Base-by-base conservation (phyloP, 495 filamentous ascomycete genomes). In the Parachaetomium inaequale region DNA sequence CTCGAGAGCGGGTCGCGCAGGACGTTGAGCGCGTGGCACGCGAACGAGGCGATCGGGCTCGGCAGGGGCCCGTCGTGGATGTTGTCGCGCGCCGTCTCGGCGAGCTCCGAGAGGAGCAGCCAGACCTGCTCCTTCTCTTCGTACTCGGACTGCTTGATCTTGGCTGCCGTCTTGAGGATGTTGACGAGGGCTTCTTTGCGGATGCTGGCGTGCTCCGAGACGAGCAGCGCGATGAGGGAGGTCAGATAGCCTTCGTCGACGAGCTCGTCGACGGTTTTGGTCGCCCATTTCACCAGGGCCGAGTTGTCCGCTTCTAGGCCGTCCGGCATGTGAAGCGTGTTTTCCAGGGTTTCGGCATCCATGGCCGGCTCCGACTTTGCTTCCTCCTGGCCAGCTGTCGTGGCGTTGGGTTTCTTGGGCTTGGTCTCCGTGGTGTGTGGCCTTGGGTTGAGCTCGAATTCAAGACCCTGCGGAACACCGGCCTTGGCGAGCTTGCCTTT, bases 1-100 rank as follows among this genome's bases (percentile, higher is more conserved):
- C 85, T 85, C 67, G 96, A 90, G 46, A 89, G 77, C 10, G 94
- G 93, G 62, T 93, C 86, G 2, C 77, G 79, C 26, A 95, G 75
- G 21, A 96, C 84, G 2, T 80, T 70, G 10, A 92, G 75, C 17
- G 85, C 85, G 59, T 83, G 83, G 38, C 87, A 82, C 23, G 92
- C 86, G 66, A 95, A 94, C 45, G 88, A 82, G 7, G 86, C 82
- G 4, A 88, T 81, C 8, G 91, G 81, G 72, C 87, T 89, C 2
- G 91, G 88, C 10, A 96, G 73, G 4, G 90, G 85, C 8, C 74
- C 69, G 3, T 78, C 72, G 32, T 83, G 74, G 31, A 89, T 80
- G 28, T 77, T 61, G 3, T 79, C 81, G 17, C 50, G 55, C 15
- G 86, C 86, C 0, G 91, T 91, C 68, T 94, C 91, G 8, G 87